Evolutionary conservation across 2,329 filamentous ascomycete genomes (phyloP).

Genomic region (Fusarium robinianum): DNA sequence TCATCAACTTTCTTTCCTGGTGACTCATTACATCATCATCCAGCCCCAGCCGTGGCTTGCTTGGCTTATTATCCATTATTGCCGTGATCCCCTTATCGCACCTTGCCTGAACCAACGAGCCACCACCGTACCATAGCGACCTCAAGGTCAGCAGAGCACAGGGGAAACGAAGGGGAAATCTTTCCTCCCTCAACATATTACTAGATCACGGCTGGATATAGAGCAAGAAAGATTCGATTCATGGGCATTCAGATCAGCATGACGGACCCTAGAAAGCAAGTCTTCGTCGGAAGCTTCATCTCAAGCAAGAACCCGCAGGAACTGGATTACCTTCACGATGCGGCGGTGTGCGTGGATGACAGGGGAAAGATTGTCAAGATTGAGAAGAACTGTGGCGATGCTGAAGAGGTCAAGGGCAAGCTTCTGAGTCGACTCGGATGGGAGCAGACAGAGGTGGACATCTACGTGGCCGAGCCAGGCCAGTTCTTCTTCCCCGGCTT

Average conservation of each 20-base stretch:
- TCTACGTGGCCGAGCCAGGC: slow-evolving; percentile 47
- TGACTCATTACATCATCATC: slow-evolving; percentile 11
- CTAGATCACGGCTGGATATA: no score
- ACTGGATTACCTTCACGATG: slow-evolving; percentile 56
- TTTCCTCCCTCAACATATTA: no score
- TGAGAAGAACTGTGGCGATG: slow-evolving; percentile 43
- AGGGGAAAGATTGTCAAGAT: slow-evolving; percentile 56
- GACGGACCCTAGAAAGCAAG: slow-evolving; percentile 43
- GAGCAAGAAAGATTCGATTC: neutral
- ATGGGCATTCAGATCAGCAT: slow-evolving; percentile 2
- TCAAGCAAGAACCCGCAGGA: slow-evolving; percentile 54
- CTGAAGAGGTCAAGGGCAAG: slow-evolving; percentile 37
- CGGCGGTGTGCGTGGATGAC: slow-evolving; percentile 56
- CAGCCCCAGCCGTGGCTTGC: no score
- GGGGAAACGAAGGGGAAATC: no score
- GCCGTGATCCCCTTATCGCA: no score
- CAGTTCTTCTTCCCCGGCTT: slow-evolving; percentile 87
- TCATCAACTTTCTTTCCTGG: no score
- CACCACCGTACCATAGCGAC: no score
- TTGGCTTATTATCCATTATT: no score
- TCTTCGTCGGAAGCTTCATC: slow-evolving; percentile 61
- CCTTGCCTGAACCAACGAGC: no score
- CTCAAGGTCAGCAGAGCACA: no score
- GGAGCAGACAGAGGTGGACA: slow-evolving; percentile 44
- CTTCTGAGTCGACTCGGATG: slow-evolving; percentile 53